A percentile compares a stretch with the other conserved stretches of the same genome.
These are phyloP conservation scores for Lasiodiplodia theobromae DNA, from an alignment of 2,329 filamentous ascomycete species.

Conservation along the genomic window DNA sequence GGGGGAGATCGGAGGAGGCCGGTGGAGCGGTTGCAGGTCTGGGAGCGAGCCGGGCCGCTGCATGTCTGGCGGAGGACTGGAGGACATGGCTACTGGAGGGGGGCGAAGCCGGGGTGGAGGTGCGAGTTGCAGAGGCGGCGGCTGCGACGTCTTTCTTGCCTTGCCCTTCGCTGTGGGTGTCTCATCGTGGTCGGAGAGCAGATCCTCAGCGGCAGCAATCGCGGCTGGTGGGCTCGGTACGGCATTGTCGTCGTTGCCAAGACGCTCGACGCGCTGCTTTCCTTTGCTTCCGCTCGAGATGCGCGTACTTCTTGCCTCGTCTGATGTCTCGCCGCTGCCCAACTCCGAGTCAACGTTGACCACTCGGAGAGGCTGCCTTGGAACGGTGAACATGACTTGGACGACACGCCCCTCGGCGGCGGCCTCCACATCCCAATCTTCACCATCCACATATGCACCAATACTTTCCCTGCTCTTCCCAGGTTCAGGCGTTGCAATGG, in stretches of 20 bases:
- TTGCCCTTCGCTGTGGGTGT: constrained; percentile 1
- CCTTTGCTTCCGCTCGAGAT: constrained; percentile 14
- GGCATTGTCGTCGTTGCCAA: constrained; percentile 3
- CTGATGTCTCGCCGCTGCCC: constrained; percentile 10
- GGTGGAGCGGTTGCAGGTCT: constrained; percentile 11
- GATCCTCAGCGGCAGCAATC: background rate
- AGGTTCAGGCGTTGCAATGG: constrained; percentile 30
- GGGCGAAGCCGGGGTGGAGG: background rate
- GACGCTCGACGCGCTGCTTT: constrained; percentile 12
- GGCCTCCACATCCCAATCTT: constrained; percentile 59
- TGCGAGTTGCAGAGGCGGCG: background rate
- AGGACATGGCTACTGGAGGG: background rate
- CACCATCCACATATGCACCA: constrained; percentile 36
- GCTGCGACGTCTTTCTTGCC: background rate
- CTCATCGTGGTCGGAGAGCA: background rate
- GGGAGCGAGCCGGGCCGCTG: background rate
- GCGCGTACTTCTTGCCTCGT: constrained; percentile 6
- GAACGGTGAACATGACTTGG: constrained; percentile 87
- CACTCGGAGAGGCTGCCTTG: constrained; percentile 83
- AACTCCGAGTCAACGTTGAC: constrained; percentile 65
- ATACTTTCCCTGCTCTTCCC: constrained; percentile 34
- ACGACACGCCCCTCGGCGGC: constrained; percentile 56
- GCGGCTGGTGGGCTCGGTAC: background rate
- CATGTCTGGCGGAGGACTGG: background rate
- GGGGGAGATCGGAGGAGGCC: constrained; percentile 10